Percentiles rank a stretch among this genome's conserved stretches.
Conservation (phyloP, 1,139 yeast genomes). For the Zygosaccharomyces pseudobailii region DNA sequence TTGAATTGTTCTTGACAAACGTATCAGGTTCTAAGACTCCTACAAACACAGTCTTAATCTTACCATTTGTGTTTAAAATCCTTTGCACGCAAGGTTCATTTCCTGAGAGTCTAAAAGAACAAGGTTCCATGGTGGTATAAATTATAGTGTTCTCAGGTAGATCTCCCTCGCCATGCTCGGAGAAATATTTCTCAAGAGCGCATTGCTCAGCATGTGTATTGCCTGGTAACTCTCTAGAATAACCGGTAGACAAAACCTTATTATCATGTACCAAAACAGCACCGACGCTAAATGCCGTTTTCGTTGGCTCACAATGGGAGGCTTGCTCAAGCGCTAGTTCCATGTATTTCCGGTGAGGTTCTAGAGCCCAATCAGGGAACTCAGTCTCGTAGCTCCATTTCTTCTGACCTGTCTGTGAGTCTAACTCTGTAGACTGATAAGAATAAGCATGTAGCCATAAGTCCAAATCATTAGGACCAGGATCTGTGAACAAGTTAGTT, state of each 20-base stretch:
- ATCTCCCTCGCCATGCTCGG: conserved; percentile 35
- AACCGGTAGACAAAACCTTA: conserved; percentile 68
- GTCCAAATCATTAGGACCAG: conserved; percentile 79
- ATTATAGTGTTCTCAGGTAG: conserved; percentile 77
- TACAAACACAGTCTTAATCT: conserved; percentile 72
- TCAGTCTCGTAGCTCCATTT: conserved; percentile 75
- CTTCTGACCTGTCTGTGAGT: conserved; percentile 28
- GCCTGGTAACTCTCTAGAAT: conserved; percentile 86
- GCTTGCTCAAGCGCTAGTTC: conserved; percentile 68
- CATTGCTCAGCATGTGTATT: conserved; percentile 98
- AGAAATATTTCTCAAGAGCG: conserved; percentile 66
- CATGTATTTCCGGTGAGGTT: conserved; percentile 52
- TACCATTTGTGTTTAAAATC: conserved; percentile 47
- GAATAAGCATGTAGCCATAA: conserved; percentile 87
- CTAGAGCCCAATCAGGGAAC: conserved; percentile 83
- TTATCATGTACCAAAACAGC: conserved; percentile 74
- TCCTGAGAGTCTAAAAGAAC: conserved; percentile 85
- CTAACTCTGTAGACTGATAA: conserved; percentile 51
- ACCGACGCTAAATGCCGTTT: conserved; percentile 91
- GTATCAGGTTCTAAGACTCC: conserved; percentile 91
- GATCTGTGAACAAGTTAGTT: conserved; percentile 77
- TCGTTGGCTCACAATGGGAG: conserved; percentile 72
- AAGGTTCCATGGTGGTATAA: conserved; percentile 98
- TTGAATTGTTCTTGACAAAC: conserved; percentile 74
- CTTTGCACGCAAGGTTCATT: conserved; percentile 85